Percentiles rank a stretch among this genome's conserved stretches.
These are phyloP conservation scores for Talaromyces stipitatus DNA, from an alignment of 495 filamentous ascomycete species.

Conservation along the genomic window DNA sequence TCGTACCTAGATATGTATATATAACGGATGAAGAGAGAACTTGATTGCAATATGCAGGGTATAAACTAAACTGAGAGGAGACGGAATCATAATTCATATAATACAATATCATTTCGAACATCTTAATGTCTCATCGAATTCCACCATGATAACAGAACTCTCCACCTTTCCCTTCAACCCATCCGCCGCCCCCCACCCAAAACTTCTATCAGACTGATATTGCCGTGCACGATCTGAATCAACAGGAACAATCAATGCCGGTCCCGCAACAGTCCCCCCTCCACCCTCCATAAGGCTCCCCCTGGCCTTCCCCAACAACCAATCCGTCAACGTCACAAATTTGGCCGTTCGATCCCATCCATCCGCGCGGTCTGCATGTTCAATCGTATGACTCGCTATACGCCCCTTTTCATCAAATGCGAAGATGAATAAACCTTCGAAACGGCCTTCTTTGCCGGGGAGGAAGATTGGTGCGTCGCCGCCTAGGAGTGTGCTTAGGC, in stretches of 20 bases:
- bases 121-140: not conserved
- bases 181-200: too few relatives aligned
- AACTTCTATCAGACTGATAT: too few relatives aligned
- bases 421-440: slow-evolving; percentile 79
- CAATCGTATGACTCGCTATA: slow-evolving; percentile 81
- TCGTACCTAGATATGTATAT: not conserved
- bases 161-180: not conserved
- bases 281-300: slow-evolving; percentile 28
- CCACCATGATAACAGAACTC: not conserved
- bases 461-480: slow-evolving; percentile 67
- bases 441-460: slow-evolving; percentile 51
- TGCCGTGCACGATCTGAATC: too few relatives aligned
- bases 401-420: slow-evolving; percentile 89
- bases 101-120: not conserved
- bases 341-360: slow-evolving; percentile 62
- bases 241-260: too few relatives aligned
- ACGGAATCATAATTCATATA: not conserved
- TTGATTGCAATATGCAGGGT: slow-evolving; percentile 6
- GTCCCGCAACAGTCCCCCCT: slow-evolving; percentile 3
- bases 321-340: slow-evolving; percentile 82
- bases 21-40: slow-evolving; percentile 8
- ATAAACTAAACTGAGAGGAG: not conserved
- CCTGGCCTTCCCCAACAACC: slow-evolving; percentile 64
- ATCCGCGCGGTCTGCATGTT: slow-evolving; percentile 75
- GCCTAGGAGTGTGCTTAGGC: slow-evolving; percentile 36